Base-by-base conservation (phyloP, 148 eudicot species). In the Suaeda aralocaspica region DNA sequence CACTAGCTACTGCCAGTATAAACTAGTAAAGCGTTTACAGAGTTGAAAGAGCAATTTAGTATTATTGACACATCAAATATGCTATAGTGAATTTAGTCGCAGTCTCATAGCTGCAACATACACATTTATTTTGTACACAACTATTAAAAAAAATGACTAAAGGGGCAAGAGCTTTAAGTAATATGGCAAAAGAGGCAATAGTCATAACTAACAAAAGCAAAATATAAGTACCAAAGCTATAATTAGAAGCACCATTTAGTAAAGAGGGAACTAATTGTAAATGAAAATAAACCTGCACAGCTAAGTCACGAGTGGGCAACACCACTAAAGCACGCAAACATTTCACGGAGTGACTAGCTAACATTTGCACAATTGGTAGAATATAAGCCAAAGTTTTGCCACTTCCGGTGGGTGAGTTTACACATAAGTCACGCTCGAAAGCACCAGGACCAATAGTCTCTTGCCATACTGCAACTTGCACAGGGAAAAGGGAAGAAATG, bases 371-470 rank as follows among this genome's bases (percentile, higher is more conserved):
- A 36, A 93, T 90, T 0, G 98, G 98, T 65, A 93, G 71, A 68
- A 95, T 92, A 75, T 93, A 90, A 57, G 96, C 88, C 57, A 93
- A 78, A 15, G 98, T 93, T 72, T 93, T 90, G 41, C 98, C 96
- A 79, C 96, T 93, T 69, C 98, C 98, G 33, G 98, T 93, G 1
- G 96, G 96, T 57, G 98, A 87, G 82, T 88, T 91, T 63, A 93
- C 76, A 79, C 96, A 93, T 66, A 93, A 78, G 76, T 93, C 98
- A 56, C 98, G 80, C 79, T 90, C 88, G 67, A 88, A 90, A 39
- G 84, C 91, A 75, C 98, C 98, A 63, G 96, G 98, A 70, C 98
- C 96, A 53, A 93, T 73, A 3, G 89, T 93, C 87, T 93, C 98
- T 69, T 88, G 94, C 98, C 96, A 93, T 59, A 90, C 96, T 53